Conservation (phyloP, 2,329 filamentous ascomycete genomes). For the Penicillium verrucosum region DNA sequence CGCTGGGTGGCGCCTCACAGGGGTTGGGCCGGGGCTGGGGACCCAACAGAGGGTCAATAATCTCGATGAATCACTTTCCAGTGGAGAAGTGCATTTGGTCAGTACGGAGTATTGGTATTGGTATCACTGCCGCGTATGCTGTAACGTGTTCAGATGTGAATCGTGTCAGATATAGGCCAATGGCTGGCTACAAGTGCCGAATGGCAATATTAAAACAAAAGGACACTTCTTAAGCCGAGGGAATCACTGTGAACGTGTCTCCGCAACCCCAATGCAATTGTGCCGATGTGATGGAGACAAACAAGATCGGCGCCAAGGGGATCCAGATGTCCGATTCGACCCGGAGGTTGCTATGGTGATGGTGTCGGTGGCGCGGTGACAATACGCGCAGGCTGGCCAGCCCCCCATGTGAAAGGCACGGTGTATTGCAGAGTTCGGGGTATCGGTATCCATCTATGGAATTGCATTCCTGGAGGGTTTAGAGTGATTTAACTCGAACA, state of each 20-base stretch:
- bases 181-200: background rate
- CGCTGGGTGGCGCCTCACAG: slow-evolving; percentile 2
- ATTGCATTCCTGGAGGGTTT: background rate
- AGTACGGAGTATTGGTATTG: background rate
- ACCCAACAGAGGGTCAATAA: slow-evolving; percentile 6
- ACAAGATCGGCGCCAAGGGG: slow-evolving; percentile 9
- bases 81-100: slow-evolving; percentile 3
- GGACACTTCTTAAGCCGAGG: background rate
- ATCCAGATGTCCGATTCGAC: slow-evolving; percentile 20
- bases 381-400: slow-evolving; percentile 14
- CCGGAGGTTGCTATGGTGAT: slow-evolving; percentile 19
- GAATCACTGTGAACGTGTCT: background rate
- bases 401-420: slow-evolving; percentile 15
- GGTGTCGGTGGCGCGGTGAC: background rate
- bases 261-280: slow-evolving; percentile 3
- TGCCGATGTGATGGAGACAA: slow-evolving; percentile 8
- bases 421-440: background rate
- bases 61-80: slow-evolving; percentile 9
- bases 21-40: slow-evolving; percentile 11
- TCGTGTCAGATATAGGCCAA: background rate
- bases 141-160: background rate
- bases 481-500: background rate
- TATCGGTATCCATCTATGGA: slow-evolving; percentile 4
- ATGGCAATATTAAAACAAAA: background rate
- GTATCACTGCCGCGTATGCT: background rate